Evolutionary conservation across 345 rosid genomes (phyloP), one percentile per base, ranked within the genome.

Genomic region (Salix arbutifolia): DNA sequence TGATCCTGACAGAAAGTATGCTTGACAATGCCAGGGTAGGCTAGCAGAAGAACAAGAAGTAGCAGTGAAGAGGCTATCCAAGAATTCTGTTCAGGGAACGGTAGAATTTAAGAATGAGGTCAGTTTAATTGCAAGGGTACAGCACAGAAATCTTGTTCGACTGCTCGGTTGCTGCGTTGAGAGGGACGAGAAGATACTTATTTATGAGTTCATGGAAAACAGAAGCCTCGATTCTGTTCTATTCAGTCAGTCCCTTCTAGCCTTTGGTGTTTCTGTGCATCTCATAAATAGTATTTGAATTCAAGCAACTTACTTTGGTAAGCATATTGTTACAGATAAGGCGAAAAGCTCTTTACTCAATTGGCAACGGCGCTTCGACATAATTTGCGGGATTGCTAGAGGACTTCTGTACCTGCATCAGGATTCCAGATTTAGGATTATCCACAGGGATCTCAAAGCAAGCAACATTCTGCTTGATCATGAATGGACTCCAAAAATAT

Each of bases 41-140:
- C 76, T 92, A 67, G 78, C 76, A 70, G 93, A 90, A 31, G 95
- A 91, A 10, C 89, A 85, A 79, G 88, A 82, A 52, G 82, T 94
- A 26, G 98, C 98, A 0, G 97, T 92, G 5, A 94, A 94, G 77
- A 90, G 97, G 77, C 88, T 94, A 11, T 91, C 97, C 0, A 86
- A 77, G 53, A 89, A 68, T 67, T 92, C 97, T 5, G 89, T 79
- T 28, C 98, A 91, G 78, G 97, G 98, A n/a, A 58, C 16, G 1
- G 89, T 86, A 77, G 97, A 92, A 83, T 94, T 94, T 89, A 90
- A 88, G 88, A 94, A 90, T 65, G 98, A 94, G 86, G 90, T 94
- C 8, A 88, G 26, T 26, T 69, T 94, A 53, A 94, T 94, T 40
- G 97, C 97, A 13, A 89, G 86, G 89, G 91, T 94, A 72, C 97